Evolutionary conservation across 495 filamentous ascomycete genomes (phyloP).

Genomic region (Tuber brumale): DNA sequence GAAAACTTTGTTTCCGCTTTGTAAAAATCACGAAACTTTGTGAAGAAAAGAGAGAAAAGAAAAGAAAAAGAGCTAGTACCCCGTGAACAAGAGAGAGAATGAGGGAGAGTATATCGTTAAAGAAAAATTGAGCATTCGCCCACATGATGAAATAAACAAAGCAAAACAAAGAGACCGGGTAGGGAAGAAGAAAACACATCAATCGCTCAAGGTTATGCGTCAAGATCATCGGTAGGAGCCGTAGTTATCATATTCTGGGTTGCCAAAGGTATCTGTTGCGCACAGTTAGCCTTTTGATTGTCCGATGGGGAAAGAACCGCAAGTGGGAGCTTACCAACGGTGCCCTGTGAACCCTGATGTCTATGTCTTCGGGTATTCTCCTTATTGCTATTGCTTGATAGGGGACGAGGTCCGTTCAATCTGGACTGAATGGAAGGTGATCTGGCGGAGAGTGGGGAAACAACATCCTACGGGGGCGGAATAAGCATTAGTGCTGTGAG

Average conservation of each 20-base stretch:
- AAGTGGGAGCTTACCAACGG: conserved; percentile 30
- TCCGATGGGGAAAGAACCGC: background rate
- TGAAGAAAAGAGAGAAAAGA: background rate
- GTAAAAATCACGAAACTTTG: background rate
- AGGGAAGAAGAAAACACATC: background rate
- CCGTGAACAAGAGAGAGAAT: background rate
- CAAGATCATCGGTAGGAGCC: conserved; percentile 26
- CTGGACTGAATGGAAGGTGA: conserved; percentile 39
- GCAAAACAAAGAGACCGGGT: background rate
- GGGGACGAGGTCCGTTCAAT: conserved; percentile 38
- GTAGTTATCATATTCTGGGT: conserved; percentile 27
- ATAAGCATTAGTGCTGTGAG: conserved; percentile 12
- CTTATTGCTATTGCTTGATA: conserved; percentile 41
- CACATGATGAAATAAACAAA: conserved; percentile 1
- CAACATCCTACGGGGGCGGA: conserved; percentile 19
- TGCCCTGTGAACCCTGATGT: conserved; percentile 34
- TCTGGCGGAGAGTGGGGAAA: conserved; percentile 40
- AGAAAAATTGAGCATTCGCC: background rate
- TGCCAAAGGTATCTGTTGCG: conserved; percentile 37
- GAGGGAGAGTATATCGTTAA: background rate
- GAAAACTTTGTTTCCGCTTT: background rate
- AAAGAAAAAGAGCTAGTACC: background rate
- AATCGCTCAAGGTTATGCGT: conserved; percentile 1
- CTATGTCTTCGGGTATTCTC: conserved; percentile 38
- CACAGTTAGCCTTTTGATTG: conserved; percentile 3